phyloP scores from a whole-genome alignment of 495 filamentous ascomycete genomes.

The Entonaema liquescens region DNA sequence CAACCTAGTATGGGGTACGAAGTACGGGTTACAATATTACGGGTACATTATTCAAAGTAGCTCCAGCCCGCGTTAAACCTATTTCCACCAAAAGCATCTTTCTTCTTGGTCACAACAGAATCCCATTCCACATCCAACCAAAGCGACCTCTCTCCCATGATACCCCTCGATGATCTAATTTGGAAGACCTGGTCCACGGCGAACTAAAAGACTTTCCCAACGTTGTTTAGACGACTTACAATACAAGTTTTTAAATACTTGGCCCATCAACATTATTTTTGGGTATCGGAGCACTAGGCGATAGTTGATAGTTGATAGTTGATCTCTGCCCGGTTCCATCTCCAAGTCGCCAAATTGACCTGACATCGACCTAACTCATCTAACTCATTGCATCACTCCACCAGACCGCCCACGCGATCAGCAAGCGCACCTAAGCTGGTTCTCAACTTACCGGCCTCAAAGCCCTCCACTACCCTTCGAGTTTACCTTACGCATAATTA shows the following conservation, averaged over 20 bases:
- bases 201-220: background rate
- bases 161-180: constrained; percentile 32
- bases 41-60: constrained; percentile 11
- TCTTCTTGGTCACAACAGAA: constrained; percentile 41
- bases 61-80: constrained; percentile 40
- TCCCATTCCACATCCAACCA: constrained; percentile 17
- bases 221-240: constrained; percentile 14
- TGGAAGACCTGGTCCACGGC: constrained; percentile 20
- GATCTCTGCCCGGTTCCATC: constrained; percentile 26
- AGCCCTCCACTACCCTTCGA: background rate
- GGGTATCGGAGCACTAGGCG: constrained; percentile 25
- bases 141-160: constrained; percentile 12
- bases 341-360: constrained; percentile 37
- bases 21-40: background rate
- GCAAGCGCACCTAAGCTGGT: constrained; percentile 21
- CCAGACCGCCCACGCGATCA: constrained; percentile 40
- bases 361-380: constrained; percentile 43
- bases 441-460: constrained; percentile 24
- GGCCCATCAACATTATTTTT: constrained; percentile 14
- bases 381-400: constrained; percentile 43
- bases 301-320: constrained; percentile 39
- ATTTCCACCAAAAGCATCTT: constrained; percentile 40
- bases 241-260: constrained; percentile 5
- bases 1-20: background rate
- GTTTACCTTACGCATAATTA: constrained; percentile 21